These are phyloP conservation scores for Saturnispora hagleri DNA, from an alignment of 805 yeast genomes.

Conservation along the genomic window DNA sequence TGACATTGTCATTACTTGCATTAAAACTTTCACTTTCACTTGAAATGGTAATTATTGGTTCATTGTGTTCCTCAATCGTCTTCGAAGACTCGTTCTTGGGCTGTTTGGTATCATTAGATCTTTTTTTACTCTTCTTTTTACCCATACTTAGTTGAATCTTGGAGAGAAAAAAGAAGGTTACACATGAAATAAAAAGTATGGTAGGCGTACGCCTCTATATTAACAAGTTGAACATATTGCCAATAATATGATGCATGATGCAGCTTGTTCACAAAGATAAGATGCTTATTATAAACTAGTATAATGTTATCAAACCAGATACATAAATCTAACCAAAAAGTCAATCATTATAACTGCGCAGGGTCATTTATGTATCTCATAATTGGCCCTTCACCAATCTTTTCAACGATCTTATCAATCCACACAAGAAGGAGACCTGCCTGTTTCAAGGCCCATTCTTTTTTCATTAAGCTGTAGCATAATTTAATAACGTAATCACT, in stretches of 20 bases:
- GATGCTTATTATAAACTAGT: background rate
- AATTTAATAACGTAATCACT: slow-evolving; percentile 75
- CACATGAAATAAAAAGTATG: background rate
- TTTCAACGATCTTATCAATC: slow-evolving; percentile 84
- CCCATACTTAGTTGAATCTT: background rate
- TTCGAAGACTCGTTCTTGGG: background rate
- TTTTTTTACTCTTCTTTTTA: background rate
- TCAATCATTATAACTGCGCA: slow-evolving; percentile 10
- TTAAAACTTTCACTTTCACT: background rate
- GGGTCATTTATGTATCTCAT: slow-evolving; percentile 76
- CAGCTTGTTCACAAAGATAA: too few relatives aligned
- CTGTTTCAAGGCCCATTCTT: slow-evolving; percentile 69
- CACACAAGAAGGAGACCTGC: slow-evolving; percentile 83
- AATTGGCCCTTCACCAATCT: slow-evolving; percentile 82
- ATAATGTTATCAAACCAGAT: background rate
- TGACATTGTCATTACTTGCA: background rate
- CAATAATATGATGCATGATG: too few relatives aligned
- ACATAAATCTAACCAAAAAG: background rate
- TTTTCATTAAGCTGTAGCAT: slow-evolving; percentile 76
- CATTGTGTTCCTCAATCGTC: background rate
- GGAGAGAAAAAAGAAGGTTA: background rate
- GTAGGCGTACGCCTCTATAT: background rate
- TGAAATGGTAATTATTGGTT: background rate
- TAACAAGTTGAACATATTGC: background rate
- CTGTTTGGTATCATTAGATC: background rate